Base-by-base conservation (phyloP, 257 asterid species). In the Plantago major region DNA sequence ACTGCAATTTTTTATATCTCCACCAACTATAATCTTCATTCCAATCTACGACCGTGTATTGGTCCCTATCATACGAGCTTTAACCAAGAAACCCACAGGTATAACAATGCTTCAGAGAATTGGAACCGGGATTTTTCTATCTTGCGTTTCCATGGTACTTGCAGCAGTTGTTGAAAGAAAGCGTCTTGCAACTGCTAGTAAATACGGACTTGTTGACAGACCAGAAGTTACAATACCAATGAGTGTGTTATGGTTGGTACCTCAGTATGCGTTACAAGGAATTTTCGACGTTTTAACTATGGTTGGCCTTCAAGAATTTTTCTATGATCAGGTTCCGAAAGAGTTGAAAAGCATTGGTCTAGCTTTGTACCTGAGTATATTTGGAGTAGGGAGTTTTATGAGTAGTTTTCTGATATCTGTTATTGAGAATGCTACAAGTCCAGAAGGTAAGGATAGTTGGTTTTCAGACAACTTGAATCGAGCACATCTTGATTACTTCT, bases 181-280 rank as follows among this genome's bases (percentile, higher is more conserved):
- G 8, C 40, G 40, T 33, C 40, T 70, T 2, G 45, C 57, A 67
- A 63, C 57, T 45, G 79, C 77, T 14, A 53, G 10, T 40, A 62
- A 43, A 10, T 45, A 66, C 42, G 70, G 72, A 14, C 57, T 70
- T 16, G 28, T 55, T 43, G 71, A 69, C 16, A 30, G 22, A 15
- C 76, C 78, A 1, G 50, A 58, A 18, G 71, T 63, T 13, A 55
- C 58, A 1, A 66, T 77, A 52, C 82, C 76, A 16, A 60, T 78
- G 79, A 67, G 72, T 19, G 55, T 77, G 37, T 73, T 76, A 64
- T 77, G 79, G 79, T 16, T 77, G 54, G 66, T 67, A 2, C 83
- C 75, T 11, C 80, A 71, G 18, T 50, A 74, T 37, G 30, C 71
- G 10, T 12, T 74, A 14, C 61, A 45, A 13, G 77, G 75, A 47